Percentiles rank a stretch among this genome's conserved stretches.
Conservation (phyloP, 768 basidiomycete genomes). For the Mycena metata region DNA sequence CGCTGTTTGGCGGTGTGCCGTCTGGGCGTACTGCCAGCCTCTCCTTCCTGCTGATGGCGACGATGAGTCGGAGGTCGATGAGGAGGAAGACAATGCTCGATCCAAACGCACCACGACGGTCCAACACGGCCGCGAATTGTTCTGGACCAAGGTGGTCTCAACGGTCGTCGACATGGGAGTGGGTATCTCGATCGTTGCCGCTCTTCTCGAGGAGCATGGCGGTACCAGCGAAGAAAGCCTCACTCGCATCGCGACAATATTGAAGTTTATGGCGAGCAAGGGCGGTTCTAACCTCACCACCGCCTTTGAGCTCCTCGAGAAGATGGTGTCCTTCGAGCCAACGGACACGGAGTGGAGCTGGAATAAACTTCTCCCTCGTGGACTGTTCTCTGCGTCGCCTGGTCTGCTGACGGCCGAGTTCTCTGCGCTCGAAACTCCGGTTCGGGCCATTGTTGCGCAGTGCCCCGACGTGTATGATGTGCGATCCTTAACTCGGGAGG, state of each 20-base stretch:
- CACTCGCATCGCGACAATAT: conserved; percentile 8
- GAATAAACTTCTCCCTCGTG: conserved; percentile 63
- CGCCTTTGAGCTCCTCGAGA: conserved; percentile 63
- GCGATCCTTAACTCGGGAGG: conserved; percentile 67
- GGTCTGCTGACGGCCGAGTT: conserved; percentile 70
- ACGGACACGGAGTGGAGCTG: conserved; percentile 58
- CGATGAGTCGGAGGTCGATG: conserved; percentile 47
- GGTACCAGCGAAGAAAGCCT: conserved; percentile 41
- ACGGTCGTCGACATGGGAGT: conserved; percentile 69
- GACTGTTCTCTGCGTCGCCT: conserved; percentile 69
- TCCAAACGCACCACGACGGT: conserved; percentile 42
- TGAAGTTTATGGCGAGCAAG: conserved; percentile 31
- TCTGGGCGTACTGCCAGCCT: conserved; percentile 77
- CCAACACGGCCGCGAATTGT: conserved; percentile 46
- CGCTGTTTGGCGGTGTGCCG: conserved; percentile 73
- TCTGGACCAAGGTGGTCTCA: conserved; percentile 57
- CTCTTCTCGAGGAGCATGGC: conserved; percentile 54
- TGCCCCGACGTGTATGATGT: conserved; percentile 68
- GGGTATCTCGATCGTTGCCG: conserved; percentile 69
- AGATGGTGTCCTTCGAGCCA: conserved; percentile 62
- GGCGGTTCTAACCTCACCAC: conserved; percentile 60
- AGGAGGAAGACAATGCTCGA: conserved; percentile 44
- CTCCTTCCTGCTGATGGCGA: conserved; percentile 50
- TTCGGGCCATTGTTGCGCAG: conserved; percentile 67
- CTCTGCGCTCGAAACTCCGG: conserved; percentile 57